Conservation (phyloP, 805 yeast species). For the Saturnispora kantuleensis region DNA sequence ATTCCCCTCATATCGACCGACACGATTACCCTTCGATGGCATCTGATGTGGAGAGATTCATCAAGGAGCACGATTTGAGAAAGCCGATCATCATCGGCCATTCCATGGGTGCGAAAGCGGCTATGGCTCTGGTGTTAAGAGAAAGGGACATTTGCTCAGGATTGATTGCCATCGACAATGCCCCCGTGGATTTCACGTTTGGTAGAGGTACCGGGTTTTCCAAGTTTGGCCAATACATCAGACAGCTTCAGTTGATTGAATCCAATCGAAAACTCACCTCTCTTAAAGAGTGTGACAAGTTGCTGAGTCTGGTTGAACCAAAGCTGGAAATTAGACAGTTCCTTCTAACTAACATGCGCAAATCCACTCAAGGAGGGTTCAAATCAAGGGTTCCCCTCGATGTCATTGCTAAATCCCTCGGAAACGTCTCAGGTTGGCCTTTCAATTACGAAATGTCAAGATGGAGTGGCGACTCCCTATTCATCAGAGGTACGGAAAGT, state of each 20-base stretch:
- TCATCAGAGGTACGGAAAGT: constrained; percentile 71
- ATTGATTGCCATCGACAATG: constrained; percentile 77
- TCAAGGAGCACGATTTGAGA: constrained; percentile 33
- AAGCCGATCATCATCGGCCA: constrained; percentile 67
- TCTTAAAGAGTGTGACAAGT: constrained; percentile 58
- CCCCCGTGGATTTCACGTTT: constrained; percentile 58
- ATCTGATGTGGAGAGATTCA: constrained; percentile 73
- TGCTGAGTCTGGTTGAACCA: constrained; percentile 53
- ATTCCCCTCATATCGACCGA: constrained; percentile 64
- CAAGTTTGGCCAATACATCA: constrained; percentile 58
- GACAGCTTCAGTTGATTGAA: constrained; percentile 49
- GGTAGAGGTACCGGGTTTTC: constrained; percentile 30
- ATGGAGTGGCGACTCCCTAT: constrained; percentile 65
- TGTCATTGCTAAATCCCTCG: constrained; percentile 53
- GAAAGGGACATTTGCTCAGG: constrained; percentile 51
- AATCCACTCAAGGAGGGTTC: constrained; percentile 27
- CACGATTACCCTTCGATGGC: constrained; percentile 78
- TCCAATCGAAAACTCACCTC: constrained; percentile 35
- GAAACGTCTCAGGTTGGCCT: constrained; percentile 70
- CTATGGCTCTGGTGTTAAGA: constrained; percentile 74
- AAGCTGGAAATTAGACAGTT: constrained; percentile 61
- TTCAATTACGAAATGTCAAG: constrained; percentile 42
- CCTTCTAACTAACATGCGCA: constrained; percentile 55
- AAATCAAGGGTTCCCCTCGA: constrained; percentile 62
- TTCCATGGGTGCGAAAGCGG: constrained; percentile 92